Evolutionary conservation across 2,329 filamentous ascomycete genomes (phyloP).

Genomic region (Sporothrix pallida): DNA sequence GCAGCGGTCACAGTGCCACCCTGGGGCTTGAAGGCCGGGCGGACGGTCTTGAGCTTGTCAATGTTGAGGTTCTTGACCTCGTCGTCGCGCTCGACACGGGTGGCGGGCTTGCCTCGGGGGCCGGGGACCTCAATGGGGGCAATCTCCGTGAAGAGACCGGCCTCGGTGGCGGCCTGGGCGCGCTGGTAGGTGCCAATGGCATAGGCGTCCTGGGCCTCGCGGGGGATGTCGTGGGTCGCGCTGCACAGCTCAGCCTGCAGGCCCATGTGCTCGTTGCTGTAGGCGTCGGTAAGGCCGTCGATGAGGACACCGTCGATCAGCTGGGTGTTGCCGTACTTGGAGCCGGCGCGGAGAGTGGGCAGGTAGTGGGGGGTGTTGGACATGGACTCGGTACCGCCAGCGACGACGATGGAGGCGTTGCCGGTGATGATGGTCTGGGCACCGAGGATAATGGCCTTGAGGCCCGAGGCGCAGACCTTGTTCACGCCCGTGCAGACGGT

Average conservation of each 20-base stretch:
- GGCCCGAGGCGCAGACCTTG: conserved; percentile 95
- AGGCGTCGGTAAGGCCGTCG: conserved; percentile 93
- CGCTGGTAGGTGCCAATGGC: conserved; percentile 95
- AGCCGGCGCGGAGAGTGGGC: conserved; percentile 80
- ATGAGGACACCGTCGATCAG: conserved; percentile 91
- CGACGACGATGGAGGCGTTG: conserved; percentile 89
- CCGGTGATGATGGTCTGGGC: conserved; percentile 98
- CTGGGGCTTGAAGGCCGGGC: conserved; percentile 79
- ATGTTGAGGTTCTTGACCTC: conserved; percentile 93
- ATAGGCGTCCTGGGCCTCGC: conserved; percentile 92
- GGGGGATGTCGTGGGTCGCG: conserved; percentile 76
- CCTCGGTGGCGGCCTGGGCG: conserved; percentile 83
- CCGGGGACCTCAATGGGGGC: conserved; percentile 85
- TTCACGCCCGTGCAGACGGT: conserved; percentile 92
- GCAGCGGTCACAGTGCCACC: conserved; percentile 91
- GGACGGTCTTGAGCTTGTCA: conserved; percentile 83
- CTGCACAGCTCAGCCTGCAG: conserved; percentile 91
- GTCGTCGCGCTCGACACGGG: conserved; percentile 83
- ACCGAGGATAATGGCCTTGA: conserved; percentile 93
- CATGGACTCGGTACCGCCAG: conserved; percentile 97
- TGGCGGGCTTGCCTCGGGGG: conserved; percentile 84
- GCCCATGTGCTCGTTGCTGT: conserved; percentile 95
- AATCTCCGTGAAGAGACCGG: conserved; percentile 87
- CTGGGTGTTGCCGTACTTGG: conserved; percentile 91
- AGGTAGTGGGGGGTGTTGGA: conserved; percentile 97